Base-by-base conservation (phyloP, 352 stramenopile genomes). In the Phytophthora vignae region DNA sequence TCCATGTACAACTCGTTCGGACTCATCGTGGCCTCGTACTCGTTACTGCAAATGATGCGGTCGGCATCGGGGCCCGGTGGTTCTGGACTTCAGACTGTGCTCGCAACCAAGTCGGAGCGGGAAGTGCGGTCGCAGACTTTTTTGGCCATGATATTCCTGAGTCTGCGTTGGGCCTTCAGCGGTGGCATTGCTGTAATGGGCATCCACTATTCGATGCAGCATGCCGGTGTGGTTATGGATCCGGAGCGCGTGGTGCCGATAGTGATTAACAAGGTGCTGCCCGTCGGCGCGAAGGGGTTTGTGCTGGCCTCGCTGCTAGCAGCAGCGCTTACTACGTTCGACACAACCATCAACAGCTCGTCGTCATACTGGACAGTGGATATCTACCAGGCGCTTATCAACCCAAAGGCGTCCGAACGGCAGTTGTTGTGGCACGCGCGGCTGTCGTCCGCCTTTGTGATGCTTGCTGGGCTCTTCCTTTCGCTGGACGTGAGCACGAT, bases 341-440 rank as follows among this genome's bases (percentile, higher is more conserved):
- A 94, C 60, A 91, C 87, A 17, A 91, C 81, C 2, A 92, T 94
- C 77, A 92, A 94, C 68, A 90, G 79, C 50, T 78, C 84, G 31
- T 94, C 87, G 0, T 84, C 87, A 7, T 94, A 94, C 67, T 94
- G 87, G 87, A 92, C 87, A 1, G 85, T 94, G 7, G 87, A 94
- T 69, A 88, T 94, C 40, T 94, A 94, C 64, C 87, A 93, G 61
- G 84, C 87, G 9, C 76, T 92, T 4, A 60, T 94, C 21, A 87
- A 90, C 25, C 81, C 82, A 1, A 69, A 85, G 22, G 85, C 87
- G 11, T 85, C 72, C 11, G 81, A 92, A 54, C 64, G 58, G 11
- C 77, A 92, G 55, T 56, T 94, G 4, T 52, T 94, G 40, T 91
- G 86, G 83, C 77, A 94, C 6, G 87, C 85, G 2, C 82, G 87